Evolutionary conservation across 495 filamentous ascomycete species (phyloP), one percentile per base, ranked within the genome.

Genomic region (Bombardia bombarda): DNA sequence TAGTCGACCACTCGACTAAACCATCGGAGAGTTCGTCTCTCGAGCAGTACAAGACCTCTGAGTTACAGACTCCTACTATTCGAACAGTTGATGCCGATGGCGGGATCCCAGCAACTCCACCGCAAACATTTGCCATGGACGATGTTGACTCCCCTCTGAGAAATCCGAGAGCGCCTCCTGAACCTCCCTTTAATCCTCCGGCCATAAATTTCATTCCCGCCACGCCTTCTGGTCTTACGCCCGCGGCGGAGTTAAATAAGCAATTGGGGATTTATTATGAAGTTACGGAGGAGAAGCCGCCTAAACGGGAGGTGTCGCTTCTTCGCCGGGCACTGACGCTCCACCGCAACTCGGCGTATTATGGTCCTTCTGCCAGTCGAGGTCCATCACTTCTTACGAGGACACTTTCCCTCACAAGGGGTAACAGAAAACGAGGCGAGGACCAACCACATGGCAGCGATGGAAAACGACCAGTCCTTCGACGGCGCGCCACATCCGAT

Each of bases 171-270:
- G 73, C 74, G 28, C 78, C 86, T 31, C 83, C 84, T 1, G 61
- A 68, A 40, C 85, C 84, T 3, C 68, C 68, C 12, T 47, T 55
- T 18, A 53, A 60, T 33, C 69, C 69, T 0, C 87, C 87, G 3
- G 70, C 70, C 13, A 72, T 86, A 56, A 82, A 83, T 39, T 75
- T 88, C 47, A 84, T 86, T 38, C 85, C 85, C 7, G 81, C 86
- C 7, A 82, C 84, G 10, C 86, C 82, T 1, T 69, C 68, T 22
- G 69, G 70, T 2, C 47, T 73, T 19, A 74, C 69, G 6, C 69
- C 81, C 3, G 61, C 65, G 9, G 52, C 64, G 8, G 83, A 86
- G 40, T 68, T 72, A 22, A 66, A 80, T 14, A 65, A 66, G 33
- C 68, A 73, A 56, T 61, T 78, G 13, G 70, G 70, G 7, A 67